Percentiles rank a stretch among this genome's conserved stretches.
These are phyloP conservation scores for Gossypium thurberi DNA, from an alignment of 345 rosid genomes.

Conservation along the genomic window DNA sequence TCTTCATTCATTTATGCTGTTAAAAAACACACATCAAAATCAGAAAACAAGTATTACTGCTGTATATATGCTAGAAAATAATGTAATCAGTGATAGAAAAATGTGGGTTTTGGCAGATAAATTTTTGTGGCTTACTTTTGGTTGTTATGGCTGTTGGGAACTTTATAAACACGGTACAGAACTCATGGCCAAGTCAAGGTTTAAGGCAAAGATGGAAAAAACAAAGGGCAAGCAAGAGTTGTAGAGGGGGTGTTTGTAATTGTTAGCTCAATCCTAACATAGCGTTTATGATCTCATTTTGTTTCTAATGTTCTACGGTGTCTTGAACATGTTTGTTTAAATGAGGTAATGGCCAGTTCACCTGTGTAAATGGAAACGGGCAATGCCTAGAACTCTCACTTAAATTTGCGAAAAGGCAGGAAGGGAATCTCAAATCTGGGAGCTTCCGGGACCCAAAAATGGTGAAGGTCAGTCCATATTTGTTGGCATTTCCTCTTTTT, in stretches of 20 bases:
- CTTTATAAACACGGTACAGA: slow-evolving; percentile 76
- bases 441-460: not conserved
- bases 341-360: slow-evolving; percentile 10
- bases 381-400: not conserved
- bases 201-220: slow-evolving; percentile 94
- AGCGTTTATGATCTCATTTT: slow-evolving; percentile 23
- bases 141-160: slow-evolving; percentile 92
- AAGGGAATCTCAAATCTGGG: no score
- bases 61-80: not conserved
- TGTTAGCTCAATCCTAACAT: slow-evolving; percentile 14
- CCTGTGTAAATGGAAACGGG: not conserved
- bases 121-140: slow-evolving; percentile 72
- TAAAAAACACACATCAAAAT: not conserved
- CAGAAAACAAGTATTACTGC: not conserved
- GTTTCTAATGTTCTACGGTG: slow-evolving; percentile 14
- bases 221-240: slow-evolving; percentile 76
- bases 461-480: not conserved
- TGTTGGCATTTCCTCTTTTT: not conserved
- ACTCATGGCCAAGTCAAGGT: slow-evolving; percentile 73
- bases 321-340: slow-evolving; percentile 16
- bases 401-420: no score
- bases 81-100: not conserved
- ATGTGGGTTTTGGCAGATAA: slow-evolving; percentile 48
- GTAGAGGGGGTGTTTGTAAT: slow-evolving; percentile 22
- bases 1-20: not conserved